Evolutionary conservation across 2,329 filamentous ascomycete genomes (phyloP).

Genomic region (Aspergillus novofumigatus): DNA sequence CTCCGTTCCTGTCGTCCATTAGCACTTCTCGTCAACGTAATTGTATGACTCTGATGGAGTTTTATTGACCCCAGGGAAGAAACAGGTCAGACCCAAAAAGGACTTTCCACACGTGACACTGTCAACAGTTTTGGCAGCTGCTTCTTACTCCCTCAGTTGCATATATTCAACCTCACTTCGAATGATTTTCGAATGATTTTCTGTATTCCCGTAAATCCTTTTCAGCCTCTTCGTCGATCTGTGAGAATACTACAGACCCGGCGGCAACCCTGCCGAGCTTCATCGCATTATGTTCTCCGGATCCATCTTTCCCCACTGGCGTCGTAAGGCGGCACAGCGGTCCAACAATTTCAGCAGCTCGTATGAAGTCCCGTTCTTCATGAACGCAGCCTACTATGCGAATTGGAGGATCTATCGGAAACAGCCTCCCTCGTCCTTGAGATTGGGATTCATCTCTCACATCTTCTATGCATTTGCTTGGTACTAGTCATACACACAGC

Average conservation of each 20-base stretch:
- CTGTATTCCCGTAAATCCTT: slow-evolving; percentile 1
- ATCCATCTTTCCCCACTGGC: slow-evolving; percentile 22
- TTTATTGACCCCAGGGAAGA: not conserved
- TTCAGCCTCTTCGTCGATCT: not conserved
- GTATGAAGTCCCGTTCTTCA: slow-evolving; percentile 37
- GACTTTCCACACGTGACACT: slow-evolving; percentile 19
- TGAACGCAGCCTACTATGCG: slow-evolving; percentile 81
- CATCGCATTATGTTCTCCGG: slow-evolving; percentile 16
- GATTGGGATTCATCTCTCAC: slow-evolving; percentile 72
- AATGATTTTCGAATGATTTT: not conserved
- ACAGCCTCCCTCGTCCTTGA: slow-evolving; percentile 68
- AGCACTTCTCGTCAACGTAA: not conserved
- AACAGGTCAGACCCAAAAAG: not conserved
- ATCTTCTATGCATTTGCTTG: slow-evolving; percentile 79
- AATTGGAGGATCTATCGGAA: slow-evolving; percentile 70
- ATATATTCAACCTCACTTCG: slow-evolving; percentile 1
- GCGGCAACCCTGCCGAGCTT: not conserved
- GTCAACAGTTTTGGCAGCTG: slow-evolving; percentile 10
- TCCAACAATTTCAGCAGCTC: slow-evolving; percentile 19
- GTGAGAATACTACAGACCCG: not conserved
- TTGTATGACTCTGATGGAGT: not conserved
- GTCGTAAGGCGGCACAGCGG: slow-evolving; percentile 21
- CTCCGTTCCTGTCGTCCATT: not conserved
- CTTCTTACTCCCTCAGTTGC: slow-evolving; percentile 1
- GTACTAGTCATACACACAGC: slow-evolving; percentile 33